phyloP scores from a whole-genome alignment of 78 protist genomes.

The Polysphondylium violaceum region DNA sequence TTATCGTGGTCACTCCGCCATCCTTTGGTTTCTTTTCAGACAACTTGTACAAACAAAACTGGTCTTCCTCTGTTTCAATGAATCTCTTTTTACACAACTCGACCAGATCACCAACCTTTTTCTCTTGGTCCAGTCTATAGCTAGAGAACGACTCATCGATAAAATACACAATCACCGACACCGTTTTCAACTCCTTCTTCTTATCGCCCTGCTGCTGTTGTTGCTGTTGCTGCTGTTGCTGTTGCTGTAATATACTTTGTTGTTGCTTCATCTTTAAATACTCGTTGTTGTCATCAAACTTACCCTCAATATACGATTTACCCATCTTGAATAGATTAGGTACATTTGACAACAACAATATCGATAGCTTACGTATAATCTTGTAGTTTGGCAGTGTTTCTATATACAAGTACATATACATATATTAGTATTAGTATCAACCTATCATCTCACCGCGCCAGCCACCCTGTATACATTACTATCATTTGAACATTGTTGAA shows the following conservation, averaged over 20 bases:
- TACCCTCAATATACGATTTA: slow-evolving; percentile 46
- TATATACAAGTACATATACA: background rate
- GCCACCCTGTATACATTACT: background rate
- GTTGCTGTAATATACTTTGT: background rate
- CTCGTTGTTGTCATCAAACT: slow-evolving; percentile 34
- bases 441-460: too few species aligned
- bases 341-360: slow-evolving; percentile 57
- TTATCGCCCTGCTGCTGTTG: background rate
- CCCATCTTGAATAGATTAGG: slow-evolving; percentile 71
- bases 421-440: background rate
- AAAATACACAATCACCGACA: slow-evolving; percentile 31
- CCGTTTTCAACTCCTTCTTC: slow-evolving; percentile 12
- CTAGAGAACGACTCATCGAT: slow-evolving; percentile 60
- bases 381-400: slow-evolving; percentile 49
- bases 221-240: background rate
- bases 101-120: slow-evolving; percentile 29
- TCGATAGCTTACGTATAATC: slow-evolving; percentile 50
- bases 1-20: slow-evolving; percentile 14
- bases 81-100: slow-evolving; percentile 55
- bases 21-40: slow-evolving; percentile 43
- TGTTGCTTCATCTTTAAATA: slow-evolving; percentile 10
- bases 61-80: slow-evolving; percentile 21
- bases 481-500: slow-evolving; percentile 63
- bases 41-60: slow-evolving; percentile 47
- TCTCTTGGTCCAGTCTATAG: slow-evolving; percentile 16